Evolutionary conservation across 208 protist genomes (phyloP).

Genomic region (Histomonas meleagridis): DNA sequence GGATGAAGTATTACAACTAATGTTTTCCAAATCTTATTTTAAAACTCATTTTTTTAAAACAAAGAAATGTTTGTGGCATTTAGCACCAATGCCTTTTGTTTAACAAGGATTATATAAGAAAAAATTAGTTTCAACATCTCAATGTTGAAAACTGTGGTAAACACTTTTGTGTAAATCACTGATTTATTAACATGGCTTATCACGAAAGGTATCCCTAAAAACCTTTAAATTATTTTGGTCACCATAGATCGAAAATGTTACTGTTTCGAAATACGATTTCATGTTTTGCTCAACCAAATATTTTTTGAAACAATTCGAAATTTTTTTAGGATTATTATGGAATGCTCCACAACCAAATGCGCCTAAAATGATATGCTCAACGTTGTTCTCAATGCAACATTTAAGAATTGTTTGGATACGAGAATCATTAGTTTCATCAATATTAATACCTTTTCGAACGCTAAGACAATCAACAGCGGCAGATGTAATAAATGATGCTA

Average conservation of each 20-base stretch:
- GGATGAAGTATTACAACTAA: no score
- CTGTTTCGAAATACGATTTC: neutral
- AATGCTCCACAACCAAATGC: conserved; percentile 19
- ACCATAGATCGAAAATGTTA: neutral
- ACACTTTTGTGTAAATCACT: no score
- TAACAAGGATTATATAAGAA: no score
- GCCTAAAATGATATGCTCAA: neutral
- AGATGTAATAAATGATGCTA: neutral
- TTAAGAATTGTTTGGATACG: neutral
- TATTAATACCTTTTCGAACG: neutral
- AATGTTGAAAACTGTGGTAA: no score
- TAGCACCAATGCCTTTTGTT: no score
- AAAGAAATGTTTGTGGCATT: no score
- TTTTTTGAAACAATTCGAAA: neutral
- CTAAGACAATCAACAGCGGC: neutral
- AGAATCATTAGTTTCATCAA: neutral
- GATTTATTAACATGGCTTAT: no score
- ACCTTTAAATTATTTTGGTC: no score
- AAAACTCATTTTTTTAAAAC: no score
- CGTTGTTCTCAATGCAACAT: neutral
- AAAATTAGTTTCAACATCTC: no score
- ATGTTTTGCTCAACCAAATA: neutral
- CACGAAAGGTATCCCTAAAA: no score
- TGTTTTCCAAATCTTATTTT: no score
- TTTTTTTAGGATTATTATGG: neutral